Evolutionary conservation across 192 early-diverging fungal species (phyloP).

Genomic region (Coemansia sp.): DNA sequence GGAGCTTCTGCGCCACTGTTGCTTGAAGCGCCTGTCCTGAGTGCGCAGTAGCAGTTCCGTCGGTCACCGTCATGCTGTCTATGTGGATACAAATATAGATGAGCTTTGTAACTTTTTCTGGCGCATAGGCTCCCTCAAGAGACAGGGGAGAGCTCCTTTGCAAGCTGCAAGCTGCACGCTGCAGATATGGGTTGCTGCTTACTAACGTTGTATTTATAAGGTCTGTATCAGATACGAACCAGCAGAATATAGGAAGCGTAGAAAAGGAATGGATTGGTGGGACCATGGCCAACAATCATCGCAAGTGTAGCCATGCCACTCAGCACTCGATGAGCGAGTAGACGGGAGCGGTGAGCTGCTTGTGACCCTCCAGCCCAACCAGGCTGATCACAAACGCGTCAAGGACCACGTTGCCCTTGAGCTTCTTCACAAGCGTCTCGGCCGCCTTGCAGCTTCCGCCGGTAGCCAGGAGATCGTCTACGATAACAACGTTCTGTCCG

Average conservation of each 20-base stretch:
- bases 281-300: background rate
- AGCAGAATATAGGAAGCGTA: background rate
- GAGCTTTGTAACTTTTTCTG: too few species aligned
- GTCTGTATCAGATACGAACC: too few species aligned
- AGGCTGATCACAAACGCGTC: slow-evolving; percentile 95
- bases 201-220: too few species aligned
- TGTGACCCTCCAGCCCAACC: slow-evolving; percentile 76
- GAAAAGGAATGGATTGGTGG: background rate
- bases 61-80: slow-evolving; percentile 1
- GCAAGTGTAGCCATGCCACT: background rate
- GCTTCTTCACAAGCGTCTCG: slow-evolving; percentile 74
- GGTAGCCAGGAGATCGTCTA: slow-evolving; percentile 97
- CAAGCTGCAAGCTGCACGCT: background rate
- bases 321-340: slow-evolving; percentile 80
- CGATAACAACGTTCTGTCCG: slow-evolving; percentile 83
- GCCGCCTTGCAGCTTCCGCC: slow-evolving; percentile 84
- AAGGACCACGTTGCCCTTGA: slow-evolving; percentile 72
- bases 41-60: slow-evolving; percentile 6
- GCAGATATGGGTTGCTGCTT: too few species aligned
- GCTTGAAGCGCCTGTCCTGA: slow-evolving; percentile 30
- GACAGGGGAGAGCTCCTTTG: too few species aligned
- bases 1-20: slow-evolving; percentile 9
- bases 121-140: too few species aligned
- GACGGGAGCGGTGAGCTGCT: slow-evolving; percentile 76
- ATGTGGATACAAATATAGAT: too few species aligned